Evolutionary conservation across 768 basidiomycete species (phyloP).

Genomic region (Suillus fuscotomentosus): DNA sequence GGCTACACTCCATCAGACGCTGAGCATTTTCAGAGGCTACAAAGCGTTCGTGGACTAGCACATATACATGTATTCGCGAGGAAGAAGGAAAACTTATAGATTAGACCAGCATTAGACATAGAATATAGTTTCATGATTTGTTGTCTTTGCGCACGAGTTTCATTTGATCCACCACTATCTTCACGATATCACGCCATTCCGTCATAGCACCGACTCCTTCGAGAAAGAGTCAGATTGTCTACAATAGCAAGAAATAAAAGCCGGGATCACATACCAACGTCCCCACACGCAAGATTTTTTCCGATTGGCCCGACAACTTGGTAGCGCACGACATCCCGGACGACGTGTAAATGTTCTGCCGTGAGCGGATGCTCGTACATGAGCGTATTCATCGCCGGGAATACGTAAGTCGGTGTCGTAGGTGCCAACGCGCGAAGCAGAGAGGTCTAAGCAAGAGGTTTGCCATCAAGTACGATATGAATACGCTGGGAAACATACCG

Average conservation of each 20-base stretch:
- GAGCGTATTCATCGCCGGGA: slow-evolving; percentile 98
- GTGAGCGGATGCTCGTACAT: slow-evolving; percentile 98
- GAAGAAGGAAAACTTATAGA: slow-evolving; percentile 33
- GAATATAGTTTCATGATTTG: not conserved
- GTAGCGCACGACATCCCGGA: slow-evolving; percentile 78
- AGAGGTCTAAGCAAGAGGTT: slow-evolving; percentile 50
- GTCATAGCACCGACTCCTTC: slow-evolving; percentile 54
- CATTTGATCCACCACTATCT: slow-evolving; percentile 63
- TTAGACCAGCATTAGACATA: not conserved
- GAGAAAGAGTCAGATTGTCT: too few relatives aligned
- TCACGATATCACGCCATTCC: slow-evolving; percentile 89
- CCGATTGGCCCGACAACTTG: slow-evolving; percentile 84
- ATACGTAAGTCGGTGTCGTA: slow-evolving; percentile 84
- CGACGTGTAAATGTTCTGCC: slow-evolving; percentile 71
- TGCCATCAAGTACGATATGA: not conserved
- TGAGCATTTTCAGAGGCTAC: slow-evolving; percentile 54
- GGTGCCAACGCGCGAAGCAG: slow-evolving; percentile 84
- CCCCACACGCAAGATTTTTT: slow-evolving; percentile 89
- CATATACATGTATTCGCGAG: slow-evolving; percentile 88
- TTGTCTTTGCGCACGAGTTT: slow-evolving; percentile 10
- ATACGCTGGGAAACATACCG: slow-evolving; percentile 37
- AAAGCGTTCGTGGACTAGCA: slow-evolving; percentile 77
- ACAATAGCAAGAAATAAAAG: not conserved
- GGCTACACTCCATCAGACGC: not conserved
- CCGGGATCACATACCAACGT: slow-evolving; percentile 59